Evolutionary conservation across 2,329 filamentous ascomycete genomes (phyloP).

Genomic region (Scedosporium apiospermum): DNA sequence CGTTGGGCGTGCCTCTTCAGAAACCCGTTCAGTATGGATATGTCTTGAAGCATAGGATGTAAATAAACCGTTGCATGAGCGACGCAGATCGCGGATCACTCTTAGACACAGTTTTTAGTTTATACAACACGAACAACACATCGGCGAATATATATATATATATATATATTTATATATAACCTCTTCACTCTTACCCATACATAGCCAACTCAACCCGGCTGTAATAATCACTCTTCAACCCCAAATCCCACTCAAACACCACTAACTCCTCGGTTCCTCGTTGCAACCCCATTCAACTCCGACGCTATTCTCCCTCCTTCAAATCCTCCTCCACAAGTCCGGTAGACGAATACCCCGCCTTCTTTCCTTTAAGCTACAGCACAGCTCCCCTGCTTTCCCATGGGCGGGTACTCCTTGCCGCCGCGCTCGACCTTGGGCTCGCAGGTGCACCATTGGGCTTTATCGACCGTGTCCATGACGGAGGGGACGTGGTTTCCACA

Average conservation of each 20-base stretch:
- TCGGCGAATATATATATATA: too few relatives aligned
- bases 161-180: too few relatives aligned
- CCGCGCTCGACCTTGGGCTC: conserved; percentile 51
- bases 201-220: too few relatives aligned
- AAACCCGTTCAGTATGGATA: conserved; percentile 59
- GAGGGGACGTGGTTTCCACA: conserved; percentile 52
- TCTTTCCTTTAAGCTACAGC: conserved; percentile 19
- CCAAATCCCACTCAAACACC: too few relatives aligned
- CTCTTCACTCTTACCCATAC: too few relatives aligned
- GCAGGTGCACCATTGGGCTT: conserved; percentile 55
- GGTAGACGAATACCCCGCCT: conserved; percentile 17
- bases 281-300: too few relatives aligned
- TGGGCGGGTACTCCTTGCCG: conserved; percentile 56
- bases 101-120: background rate
- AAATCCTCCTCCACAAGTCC: conserved; percentile 19
- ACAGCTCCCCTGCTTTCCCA: conserved; percentile 35
- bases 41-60: conserved; percentile 9
- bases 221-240: too few relatives aligned
- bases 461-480: conserved; percentile 52
- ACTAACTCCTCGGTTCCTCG: too few relatives aligned
- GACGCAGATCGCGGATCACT: background rate
- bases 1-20: conserved; percentile 60
- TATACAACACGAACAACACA: background rate
- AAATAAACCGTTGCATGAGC: background rate
- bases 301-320: too few relatives aligned